A percentile compares a stretch with the other conserved stretches of the same genome.
These are phyloP conservation scores for Chalciporus sphaerocephalus DNA, from an alignment of 768 basidiomycete species.

Conservation along the genomic window DNA sequence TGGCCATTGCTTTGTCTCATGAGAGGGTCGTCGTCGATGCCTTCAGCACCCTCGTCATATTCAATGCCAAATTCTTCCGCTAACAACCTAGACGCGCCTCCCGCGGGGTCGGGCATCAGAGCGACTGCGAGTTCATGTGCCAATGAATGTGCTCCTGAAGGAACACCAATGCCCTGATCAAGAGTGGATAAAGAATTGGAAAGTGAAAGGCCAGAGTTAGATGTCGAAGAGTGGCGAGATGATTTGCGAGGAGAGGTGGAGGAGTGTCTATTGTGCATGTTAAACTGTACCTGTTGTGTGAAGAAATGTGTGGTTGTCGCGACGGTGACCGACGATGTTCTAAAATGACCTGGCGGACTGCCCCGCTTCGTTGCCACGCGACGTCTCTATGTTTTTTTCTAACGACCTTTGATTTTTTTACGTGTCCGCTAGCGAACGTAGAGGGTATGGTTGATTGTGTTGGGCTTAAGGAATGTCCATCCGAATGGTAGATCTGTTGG, in stretches of 20 bases:
- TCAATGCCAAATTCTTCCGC: slow-evolving; percentile 90
- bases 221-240: slow-evolving; percentile 28
- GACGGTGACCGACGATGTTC: slow-evolving; percentile 6
- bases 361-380: slow-evolving; percentile 5
- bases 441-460: slow-evolving; percentile 5
- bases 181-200: slow-evolving; percentile 30
- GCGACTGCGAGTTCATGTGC: slow-evolving; percentile 86
- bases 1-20: slow-evolving; percentile 27
- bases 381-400: background rate
- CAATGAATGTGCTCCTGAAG: slow-evolving; percentile 52
- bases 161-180: slow-evolving; percentile 29
- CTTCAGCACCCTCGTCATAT: slow-evolving; percentile 83
- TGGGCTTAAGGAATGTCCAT: slow-evolving; percentile 28
- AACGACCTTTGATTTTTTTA: background rate
- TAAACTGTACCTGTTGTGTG: slow-evolving; percentile 1
- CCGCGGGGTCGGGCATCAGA: slow-evolving; percentile 80
- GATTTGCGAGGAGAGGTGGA: slow-evolving; percentile 28
- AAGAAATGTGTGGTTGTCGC: slow-evolving; percentile 6
- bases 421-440: background rate
- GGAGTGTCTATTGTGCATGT: slow-evolving; percentile 27
- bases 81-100: slow-evolving; percentile 63
- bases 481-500: slow-evolving; percentile 14
- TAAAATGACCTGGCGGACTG: slow-evolving; percentile 13
- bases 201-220: slow-evolving; percentile 17
- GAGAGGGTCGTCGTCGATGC: slow-evolving; percentile 46